Base-by-base conservation (phyloP, 1,284 basidiomycete species). In the Rhizoctonia solani region DNA sequence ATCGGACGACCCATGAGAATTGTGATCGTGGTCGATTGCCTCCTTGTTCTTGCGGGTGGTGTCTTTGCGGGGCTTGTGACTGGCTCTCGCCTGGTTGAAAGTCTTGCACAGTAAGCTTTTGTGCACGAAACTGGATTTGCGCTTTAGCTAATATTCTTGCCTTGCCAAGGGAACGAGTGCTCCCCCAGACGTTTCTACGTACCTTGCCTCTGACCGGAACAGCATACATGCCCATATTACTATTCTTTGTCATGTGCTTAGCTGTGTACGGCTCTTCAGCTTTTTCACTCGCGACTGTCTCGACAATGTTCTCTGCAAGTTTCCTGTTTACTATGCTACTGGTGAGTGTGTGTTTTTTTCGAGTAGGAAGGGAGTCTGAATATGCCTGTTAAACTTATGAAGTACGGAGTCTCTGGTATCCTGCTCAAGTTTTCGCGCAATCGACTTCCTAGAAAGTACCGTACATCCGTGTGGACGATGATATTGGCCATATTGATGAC, bases 351-450 rank as follows among this genome's bases (percentile, higher is more conserved):
- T 41, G 19, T n/a, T 14, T 19, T 53, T 13, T 34, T 39, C 58
- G 66, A 3, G 27, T 69, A 9, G 42, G 49, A 16, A 63, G 73
- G 4, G 23, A 21, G 46, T 67, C 37, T 63, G 71, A 23, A 56
- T 30, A 4, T 46, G 23, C n/a, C 30, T 63, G 44, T 56, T 19
- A 14, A 1, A 30, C 87, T 88, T 84, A 74, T 79, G 0, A 74
- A 88, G 23, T 89, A 88, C 71, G 87, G 87, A 0, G 41, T 87
- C 16, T 82, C 86, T 1, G 77, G 85, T 11, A 72, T 89, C 3
- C 69, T 89, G 4, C 78, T 90, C 41, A 85, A 84, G 69, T 86
- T 87, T 76, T 86, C 86, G 66, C 81, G 88, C 2, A 83, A 85
- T 2, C 80, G 83, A 44, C 74, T 91, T 8, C 81, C 80, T 1